These are phyloP conservation scores for Skeletonema costatum DNA, from an alignment of 108 stramenopile species.

Conservation along the genomic window DNA sequence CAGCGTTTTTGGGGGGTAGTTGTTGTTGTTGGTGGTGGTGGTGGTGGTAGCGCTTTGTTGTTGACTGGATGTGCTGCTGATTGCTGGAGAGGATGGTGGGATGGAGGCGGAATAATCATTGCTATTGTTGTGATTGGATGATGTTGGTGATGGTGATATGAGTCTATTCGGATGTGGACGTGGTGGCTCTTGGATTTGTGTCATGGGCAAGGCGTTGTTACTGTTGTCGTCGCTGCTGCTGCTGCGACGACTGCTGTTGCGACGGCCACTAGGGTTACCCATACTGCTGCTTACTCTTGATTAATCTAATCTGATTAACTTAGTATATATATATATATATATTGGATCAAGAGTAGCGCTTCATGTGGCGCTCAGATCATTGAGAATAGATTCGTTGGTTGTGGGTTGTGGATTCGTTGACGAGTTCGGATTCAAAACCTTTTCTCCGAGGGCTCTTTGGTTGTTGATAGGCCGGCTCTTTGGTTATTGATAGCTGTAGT, in stretches of 20 bases:
- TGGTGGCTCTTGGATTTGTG: background rate
- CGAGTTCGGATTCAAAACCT: no score
- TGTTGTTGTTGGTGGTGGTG: background rate
- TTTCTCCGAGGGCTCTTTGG: no score
- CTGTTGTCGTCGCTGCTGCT: background rate
- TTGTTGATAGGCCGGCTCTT: no score
- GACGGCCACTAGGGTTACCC: background rate
- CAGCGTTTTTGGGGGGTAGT: background rate
- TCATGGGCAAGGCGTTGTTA: background rate
- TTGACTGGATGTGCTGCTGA: background rate
- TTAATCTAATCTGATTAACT: no score
- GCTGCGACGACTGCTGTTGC: background rate
- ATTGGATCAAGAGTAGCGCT: no score
- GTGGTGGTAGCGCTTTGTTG: background rate
- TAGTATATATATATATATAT: no score
- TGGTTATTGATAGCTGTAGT: no score
- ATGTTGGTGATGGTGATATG: constrained; percentile 4
- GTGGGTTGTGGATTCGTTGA: no score
- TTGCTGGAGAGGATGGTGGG: constrained; percentile 3
- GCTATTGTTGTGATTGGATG: background rate
- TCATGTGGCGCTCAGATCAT: no score
- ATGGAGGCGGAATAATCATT: background rate
- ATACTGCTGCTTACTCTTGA: background rate
- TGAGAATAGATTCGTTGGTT: no score
- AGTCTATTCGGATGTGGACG: constrained; percentile 24